Evolutionary conservation across 805 yeast genomes (phyloP).

Genomic region (Myxozyma lipomycoides): DNA sequence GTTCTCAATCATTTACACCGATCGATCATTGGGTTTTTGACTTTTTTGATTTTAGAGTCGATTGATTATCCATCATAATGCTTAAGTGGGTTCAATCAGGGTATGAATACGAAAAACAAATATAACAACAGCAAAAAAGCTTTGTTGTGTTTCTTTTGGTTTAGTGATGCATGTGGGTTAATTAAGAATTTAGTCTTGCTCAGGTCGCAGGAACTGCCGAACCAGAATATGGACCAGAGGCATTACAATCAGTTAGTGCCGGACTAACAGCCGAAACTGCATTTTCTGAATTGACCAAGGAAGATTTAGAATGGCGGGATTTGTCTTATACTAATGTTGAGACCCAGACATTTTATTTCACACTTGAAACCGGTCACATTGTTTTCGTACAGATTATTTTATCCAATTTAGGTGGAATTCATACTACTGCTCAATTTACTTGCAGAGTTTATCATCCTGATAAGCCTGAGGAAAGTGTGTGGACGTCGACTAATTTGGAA

Average conservation of each 20-base stretch:
- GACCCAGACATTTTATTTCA: conserved; percentile 88
- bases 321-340: conserved; percentile 89
- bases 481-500: conserved; percentile 91
- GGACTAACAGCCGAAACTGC: conserved; percentile 54
- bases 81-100: conserved; percentile 77
- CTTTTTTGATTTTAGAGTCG: too few species aligned
- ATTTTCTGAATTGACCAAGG: conserved; percentile 53
- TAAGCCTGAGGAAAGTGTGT: conserved; percentile 52
- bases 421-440: conserved; percentile 78
- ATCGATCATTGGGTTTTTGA: too few species aligned
- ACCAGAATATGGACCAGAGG: conserved; percentile 92
- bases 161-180: too few species aligned
- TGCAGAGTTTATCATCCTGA: conserved; percentile 65
- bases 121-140: not conserved
- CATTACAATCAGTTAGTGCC: conserved; percentile 78
- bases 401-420: conserved; percentile 83
- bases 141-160: not conserved
- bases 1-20: too few species aligned
- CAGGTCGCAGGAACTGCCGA: conserved; percentile 96
- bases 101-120: conserved; percentile 29
- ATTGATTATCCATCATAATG: too few species aligned
- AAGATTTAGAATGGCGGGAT: conserved; percentile 69
- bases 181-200: conserved; percentile 64
- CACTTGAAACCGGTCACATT: conserved; percentile 54
- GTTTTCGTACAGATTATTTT: conserved; percentile 87